These are phyloP conservation scores for Boletus rufocinnamomeus DNA, from an alignment of 768 basidiomycete species.

Conservation along the genomic window DNA sequence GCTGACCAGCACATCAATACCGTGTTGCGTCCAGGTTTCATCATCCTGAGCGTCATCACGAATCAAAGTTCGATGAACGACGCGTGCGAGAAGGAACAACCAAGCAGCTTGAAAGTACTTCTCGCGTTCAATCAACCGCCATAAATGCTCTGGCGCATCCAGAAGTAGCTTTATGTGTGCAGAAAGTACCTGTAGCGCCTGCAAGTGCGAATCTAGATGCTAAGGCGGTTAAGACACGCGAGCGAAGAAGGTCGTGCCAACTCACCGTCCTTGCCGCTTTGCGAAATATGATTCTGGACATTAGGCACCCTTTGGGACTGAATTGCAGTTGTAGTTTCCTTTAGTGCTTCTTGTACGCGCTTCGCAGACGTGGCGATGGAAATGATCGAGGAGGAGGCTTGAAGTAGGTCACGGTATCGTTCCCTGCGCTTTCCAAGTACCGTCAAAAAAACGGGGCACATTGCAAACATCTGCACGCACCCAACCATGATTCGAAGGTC, in stretches of 20 bases:
- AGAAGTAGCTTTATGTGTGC: constrained; percentile 90
- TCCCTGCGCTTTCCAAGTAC: constrained; percentile 70
- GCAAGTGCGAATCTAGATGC: constrained; percentile 61
- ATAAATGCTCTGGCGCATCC: constrained; percentile 90
- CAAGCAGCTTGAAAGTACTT: constrained; percentile 82
- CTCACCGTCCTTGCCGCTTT: constrained; percentile 46
- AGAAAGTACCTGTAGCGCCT: constrained; percentile 70
- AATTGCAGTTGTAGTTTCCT: constrained; percentile 61
- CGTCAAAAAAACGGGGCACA: constrained; percentile 31
- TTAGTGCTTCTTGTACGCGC: constrained; percentile 61
- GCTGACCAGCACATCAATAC: constrained; percentile 63
- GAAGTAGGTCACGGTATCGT: constrained; percentile 84
- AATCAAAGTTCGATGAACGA: constrained; percentile 76
- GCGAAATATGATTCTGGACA: constrained; percentile 42
- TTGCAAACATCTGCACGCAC: constrained; percentile 51
- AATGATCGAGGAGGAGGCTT: constrained; percentile 84
- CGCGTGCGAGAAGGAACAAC: constrained; percentile 83
- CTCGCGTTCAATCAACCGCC: constrained; percentile 81
- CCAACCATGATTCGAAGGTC: constrained; percentile 90
- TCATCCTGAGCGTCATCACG: constrained; percentile 66
- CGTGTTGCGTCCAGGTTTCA: constrained; percentile 56
- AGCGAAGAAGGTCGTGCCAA: not conserved
- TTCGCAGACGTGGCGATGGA: constrained; percentile 69
- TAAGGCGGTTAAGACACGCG: constrained; percentile 3
- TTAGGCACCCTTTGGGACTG: constrained; percentile 47